Percentiles rank a stretch among this genome's conserved stretches.
phyloP scores from a whole-genome alignment of 331 rosid species.

The Prunus yedoensis region DNA sequence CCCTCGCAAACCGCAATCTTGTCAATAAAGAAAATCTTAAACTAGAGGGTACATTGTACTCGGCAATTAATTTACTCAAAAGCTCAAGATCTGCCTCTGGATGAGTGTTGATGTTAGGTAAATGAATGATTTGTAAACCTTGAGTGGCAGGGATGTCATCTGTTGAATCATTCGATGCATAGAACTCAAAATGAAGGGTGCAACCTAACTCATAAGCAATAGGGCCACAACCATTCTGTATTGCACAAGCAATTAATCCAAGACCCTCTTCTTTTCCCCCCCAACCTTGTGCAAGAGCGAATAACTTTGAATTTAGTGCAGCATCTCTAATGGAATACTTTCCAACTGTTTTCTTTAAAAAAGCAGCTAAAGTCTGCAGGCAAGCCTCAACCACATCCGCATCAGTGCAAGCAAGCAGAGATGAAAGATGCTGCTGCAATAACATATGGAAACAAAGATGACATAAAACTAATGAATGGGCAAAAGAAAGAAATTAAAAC shows the following conservation, averaged over 20 bases:
- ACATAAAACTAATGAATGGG: conserved; percentile 12
- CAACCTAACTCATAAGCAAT: conserved; percentile 73
- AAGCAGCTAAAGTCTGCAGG: conserved; percentile 84
- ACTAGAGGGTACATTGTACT: conserved; percentile 72
- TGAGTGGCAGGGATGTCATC: conserved; percentile 42
- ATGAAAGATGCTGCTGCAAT: conserved; percentile 96
- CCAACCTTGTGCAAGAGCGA: conserved; percentile 97
- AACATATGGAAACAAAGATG: conserved; percentile 29
- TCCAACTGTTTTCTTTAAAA: conserved; percentile 89
- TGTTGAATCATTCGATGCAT: conserved; percentile 63
- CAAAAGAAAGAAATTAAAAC: neutral
- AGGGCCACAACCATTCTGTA: conserved; percentile 61
- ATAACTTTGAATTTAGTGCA: conserved; percentile 80
- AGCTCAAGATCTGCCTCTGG: conserved; percentile 82
- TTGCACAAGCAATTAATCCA: conserved; percentile 82
- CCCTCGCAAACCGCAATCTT: conserved; percentile 90
- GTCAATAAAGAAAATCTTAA: conserved; percentile 89
- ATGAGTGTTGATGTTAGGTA: conserved; percentile 53
- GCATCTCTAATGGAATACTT: conserved; percentile 77
- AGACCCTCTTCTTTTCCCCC: conserved; percentile 99
- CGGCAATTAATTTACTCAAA: conserved; percentile 65
- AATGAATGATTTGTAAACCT: conserved; percentile 84
- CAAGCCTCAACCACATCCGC: conserved; percentile 95
- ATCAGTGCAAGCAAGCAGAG: conserved; percentile 92
- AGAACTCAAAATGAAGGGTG: conserved; percentile 95